Base-by-base conservation (phyloP, 192 early-diverging fungal species). In the Rhizophagus prolifer region DNA sequence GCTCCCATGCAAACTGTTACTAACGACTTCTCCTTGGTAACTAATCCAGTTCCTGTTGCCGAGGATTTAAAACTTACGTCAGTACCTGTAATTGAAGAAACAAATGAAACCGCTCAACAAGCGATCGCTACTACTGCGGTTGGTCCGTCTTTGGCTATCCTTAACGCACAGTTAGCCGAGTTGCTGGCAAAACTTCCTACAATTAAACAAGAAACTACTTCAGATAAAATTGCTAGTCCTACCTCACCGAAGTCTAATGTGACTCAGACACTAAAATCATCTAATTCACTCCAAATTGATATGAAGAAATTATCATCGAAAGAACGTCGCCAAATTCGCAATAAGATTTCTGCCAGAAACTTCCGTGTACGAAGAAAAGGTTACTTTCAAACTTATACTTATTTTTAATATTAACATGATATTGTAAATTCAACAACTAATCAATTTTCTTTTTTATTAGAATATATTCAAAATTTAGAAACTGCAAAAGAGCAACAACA, bases 261-360 rank as follows among this genome's bases (percentile, higher is more conserved):
- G 6, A 21, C 47, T 31, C 41, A 14, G 7, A 44, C 61, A 34
- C 9, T 41, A 10, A 65, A 47, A 7, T 76, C 62, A 30, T 13
- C 63, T 14, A n/a, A 36, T 75, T n/a, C 63, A 44, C 10, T 19
- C 38, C 75, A 77, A 47, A 79, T 88, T 47, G 89, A 93, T 74
- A 76, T 90, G 69, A 91, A 90, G 58, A 84, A 83, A 25, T 82
- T 95, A 82, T 82, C 89, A 13, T 87, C 90, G 21, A 94, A 91
- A 80, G 92, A 95, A 81, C 86, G 92, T 41, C 87, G 94, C 28
- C 92, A 93, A 84, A 81, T 94, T 80, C 86, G 94, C 68, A 95
- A 95, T 85, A 95, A 95, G 79, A 90, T 95, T 44, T 93, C 91
- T 25, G 94, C 94, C 25, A 85, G 93, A 78, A 94, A 94, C 82